Conservation (phyloP, 495 filamentous ascomycete species). For the Polyplosphaeria fusca region DNA sequence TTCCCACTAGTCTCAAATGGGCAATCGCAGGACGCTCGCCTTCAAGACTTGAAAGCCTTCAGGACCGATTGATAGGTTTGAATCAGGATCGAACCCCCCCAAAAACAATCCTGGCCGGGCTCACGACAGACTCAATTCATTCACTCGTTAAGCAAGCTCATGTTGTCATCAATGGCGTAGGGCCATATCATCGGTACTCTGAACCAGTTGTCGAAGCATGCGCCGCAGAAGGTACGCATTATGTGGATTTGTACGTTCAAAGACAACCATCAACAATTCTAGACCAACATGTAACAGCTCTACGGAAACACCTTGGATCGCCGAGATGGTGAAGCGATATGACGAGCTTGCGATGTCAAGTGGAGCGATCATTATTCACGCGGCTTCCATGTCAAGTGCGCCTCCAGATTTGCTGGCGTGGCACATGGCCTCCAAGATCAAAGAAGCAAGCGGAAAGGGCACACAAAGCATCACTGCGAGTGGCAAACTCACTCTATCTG, state of each 20-base stretch:
- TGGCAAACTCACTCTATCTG: not conserved
- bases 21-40: conserved; percentile 75
- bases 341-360: conserved; percentile 68
- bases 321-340: conserved; percentile 75
- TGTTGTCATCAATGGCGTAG: conserved; percentile 73
- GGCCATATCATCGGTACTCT: conserved; percentile 72
- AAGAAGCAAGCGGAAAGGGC: conserved; percentile 45
- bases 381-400: conserved; percentile 51
- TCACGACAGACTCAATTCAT: conserved; percentile 56
- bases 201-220: conserved; percentile 76
- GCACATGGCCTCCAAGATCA: conserved; percentile 61
- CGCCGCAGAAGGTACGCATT: conserved; percentile 76
- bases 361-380: conserved; percentile 81
- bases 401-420: conserved; percentile 72
- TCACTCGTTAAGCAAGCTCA: conserved; percentile 65
- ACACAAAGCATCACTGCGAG: not conserved
- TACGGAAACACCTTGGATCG: conserved; percentile 79
- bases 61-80: conserved; percentile 56
- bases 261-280: conserved; percentile 49
- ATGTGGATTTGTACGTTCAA: conserved; percentile 59
- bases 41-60: conserved; percentile 62
- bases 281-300: conserved; percentile 79
- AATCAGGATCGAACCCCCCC: conserved; percentile 67
- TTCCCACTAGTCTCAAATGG: conserved; percentile 77
- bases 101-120: conserved; percentile 52